phyloP scores from a whole-genome alignment of 2,329 filamentous ascomycete species.

The Talaromyces funiculosus region DNA sequence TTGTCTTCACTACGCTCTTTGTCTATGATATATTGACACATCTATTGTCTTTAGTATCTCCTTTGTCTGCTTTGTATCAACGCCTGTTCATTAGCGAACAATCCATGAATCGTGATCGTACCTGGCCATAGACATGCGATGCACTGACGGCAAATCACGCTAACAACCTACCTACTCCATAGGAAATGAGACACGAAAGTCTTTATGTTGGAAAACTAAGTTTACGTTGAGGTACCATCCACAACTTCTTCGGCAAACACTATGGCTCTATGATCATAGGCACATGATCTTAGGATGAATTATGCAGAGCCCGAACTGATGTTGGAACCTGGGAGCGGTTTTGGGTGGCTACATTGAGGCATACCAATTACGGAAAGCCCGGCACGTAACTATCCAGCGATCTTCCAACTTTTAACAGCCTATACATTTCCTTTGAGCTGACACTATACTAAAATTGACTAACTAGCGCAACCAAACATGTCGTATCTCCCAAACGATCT shows the following conservation, averaged over 20 bases:
- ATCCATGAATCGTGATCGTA: background rate
- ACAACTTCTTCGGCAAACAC: background rate
- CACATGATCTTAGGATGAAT: background rate
- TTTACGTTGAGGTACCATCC: background rate
- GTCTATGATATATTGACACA: background rate
- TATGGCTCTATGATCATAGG: background rate
- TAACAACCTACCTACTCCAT: background rate
- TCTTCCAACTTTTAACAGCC: background rate
- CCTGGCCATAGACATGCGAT: background rate
- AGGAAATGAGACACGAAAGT: background rate
- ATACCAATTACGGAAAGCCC: background rate
- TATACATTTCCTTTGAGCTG: background rate
- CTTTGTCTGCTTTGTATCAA: background rate
- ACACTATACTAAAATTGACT: background rate
- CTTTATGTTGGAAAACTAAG: background rate
- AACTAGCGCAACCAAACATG: background rate
- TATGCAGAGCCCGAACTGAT: background rate
- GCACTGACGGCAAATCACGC: background rate
- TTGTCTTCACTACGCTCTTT: background rate
- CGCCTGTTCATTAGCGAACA: background rate
- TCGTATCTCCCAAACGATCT: background rate
- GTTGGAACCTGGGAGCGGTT: background rate
- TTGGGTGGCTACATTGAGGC: background rate
- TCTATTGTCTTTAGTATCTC: background rate
- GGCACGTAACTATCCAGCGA: background rate